These are phyloP conservation scores for Alternaria sp. DNA, from an alignment of 2,329 filamentous ascomycete genomes.

Conservation along the genomic window DNA sequence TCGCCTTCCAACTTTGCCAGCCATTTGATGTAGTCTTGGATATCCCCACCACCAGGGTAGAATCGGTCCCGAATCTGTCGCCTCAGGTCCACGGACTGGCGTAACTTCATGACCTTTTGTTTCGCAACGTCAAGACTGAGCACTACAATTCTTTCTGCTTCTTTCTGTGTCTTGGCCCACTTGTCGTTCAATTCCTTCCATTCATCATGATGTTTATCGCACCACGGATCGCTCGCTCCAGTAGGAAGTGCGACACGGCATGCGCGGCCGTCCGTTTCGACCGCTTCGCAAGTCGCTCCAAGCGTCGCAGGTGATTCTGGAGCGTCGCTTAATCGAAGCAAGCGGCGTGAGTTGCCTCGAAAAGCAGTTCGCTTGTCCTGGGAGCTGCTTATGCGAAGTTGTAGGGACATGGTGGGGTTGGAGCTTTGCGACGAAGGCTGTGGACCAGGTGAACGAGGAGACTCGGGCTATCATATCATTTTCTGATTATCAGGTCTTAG, in stretches of 20 bases:
- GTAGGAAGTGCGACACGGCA: slow-evolving; percentile 25
- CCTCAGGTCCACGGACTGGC: slow-evolving; percentile 34
- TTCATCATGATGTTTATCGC: slow-evolving; percentile 29
- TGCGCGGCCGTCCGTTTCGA: slow-evolving; percentile 34
- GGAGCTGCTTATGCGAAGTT: slow-evolving; percentile 21
- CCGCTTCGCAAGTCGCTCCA: slow-evolving; percentile 30
- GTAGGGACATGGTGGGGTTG: background rate
- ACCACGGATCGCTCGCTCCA: slow-evolving; percentile 22
- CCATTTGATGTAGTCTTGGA: slow-evolving; percentile 38
- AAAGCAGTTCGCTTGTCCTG: slow-evolving; percentile 11
- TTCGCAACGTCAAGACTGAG: slow-evolving; percentile 25
- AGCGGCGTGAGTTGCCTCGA: slow-evolving; percentile 18
- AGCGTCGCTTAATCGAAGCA: slow-evolving; percentile 20
- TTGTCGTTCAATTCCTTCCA: slow-evolving; percentile 25
- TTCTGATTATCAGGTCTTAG: no score
- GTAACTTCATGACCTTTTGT: slow-evolving; percentile 37
- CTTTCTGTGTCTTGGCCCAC: slow-evolving; percentile 29
- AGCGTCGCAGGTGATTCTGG: slow-evolving; percentile 28
- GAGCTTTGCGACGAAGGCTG: no score
- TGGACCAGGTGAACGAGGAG: no score
- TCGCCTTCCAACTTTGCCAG: slow-evolving; percentile 35
- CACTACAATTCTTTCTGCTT: slow-evolving; percentile 32
- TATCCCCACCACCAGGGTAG: slow-evolving; percentile 35
- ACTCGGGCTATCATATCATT: no score
- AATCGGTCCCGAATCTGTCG: slow-evolving; percentile 36